Conservation (phyloP, 495 filamentous ascomycete genomes). For the Podospora bellae-mahoneyi region DNA sequence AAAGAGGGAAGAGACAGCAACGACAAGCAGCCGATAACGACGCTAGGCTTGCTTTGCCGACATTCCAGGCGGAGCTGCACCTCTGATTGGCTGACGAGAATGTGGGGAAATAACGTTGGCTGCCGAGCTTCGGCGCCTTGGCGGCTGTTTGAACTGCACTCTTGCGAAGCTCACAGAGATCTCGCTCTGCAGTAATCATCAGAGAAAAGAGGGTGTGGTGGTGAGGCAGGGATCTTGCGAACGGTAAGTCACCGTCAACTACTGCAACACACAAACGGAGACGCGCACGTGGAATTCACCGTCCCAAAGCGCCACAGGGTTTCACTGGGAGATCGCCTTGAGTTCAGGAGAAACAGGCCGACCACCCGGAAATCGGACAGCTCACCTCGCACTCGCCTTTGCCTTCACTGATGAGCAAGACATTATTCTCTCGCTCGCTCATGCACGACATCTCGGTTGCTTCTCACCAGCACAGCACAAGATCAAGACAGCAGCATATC, state of each 20-base stretch:
- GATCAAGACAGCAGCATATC: background rate
- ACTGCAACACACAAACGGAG: constrained; percentile 3
- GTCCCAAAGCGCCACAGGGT: constrained; percentile 11
- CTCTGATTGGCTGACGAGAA: constrained; percentile 25
- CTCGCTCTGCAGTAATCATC: constrained; percentile 1
- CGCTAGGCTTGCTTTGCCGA: constrained; percentile 34
- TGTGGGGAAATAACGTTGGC: constrained; percentile 26
- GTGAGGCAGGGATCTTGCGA: constrained; percentile 11
- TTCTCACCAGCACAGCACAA: background rate
- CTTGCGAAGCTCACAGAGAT: background rate
- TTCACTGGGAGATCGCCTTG: constrained; percentile 4
- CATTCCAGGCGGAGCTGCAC: constrained; percentile 25
- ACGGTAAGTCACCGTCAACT: background rate
- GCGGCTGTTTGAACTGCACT: background rate
- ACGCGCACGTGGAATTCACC: constrained; percentile 7
- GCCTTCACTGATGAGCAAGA: background rate
- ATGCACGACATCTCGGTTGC: constrained; percentile 3
- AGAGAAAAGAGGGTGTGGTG: background rate
- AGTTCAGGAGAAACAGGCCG: constrained; percentile 1
- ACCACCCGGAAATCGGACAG: background rate
- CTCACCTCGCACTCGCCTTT: background rate
- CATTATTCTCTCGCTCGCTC: background rate
- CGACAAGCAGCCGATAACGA: constrained; percentile 10
- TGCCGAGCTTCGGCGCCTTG: constrained; percentile 11
- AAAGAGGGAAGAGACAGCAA: background rate